These are phyloP conservation scores for Clitocybe nebularis DNA, from an alignment of 1,284 basidiomycete genomes.

Conservation along the genomic window DNA sequence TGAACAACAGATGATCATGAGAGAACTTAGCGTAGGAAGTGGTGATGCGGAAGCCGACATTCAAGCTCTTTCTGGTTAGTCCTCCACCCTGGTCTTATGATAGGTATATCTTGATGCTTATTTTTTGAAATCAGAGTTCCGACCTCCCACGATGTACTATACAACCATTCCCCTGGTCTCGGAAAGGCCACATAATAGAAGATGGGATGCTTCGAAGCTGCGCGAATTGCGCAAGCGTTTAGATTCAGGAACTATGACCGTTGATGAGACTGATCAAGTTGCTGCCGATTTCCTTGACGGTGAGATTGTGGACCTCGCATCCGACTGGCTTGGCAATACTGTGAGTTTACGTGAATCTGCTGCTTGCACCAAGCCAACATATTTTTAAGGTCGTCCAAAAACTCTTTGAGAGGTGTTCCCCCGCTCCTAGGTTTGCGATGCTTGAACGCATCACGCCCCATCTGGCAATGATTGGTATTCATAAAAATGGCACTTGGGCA, in stretches of 20 bases:
- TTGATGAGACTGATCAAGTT: constrained; percentile 89
- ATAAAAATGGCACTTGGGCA: constrained; percentile 99
- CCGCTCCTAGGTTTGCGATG: constrained; percentile 79
- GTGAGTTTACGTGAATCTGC: constrained; percentile 35
- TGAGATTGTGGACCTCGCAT: constrained; percentile 91
- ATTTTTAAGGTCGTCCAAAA: constrained; percentile 82
- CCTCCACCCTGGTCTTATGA: constrained; percentile 2
- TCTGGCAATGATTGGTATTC: constrained; percentile 95
- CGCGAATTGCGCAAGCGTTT: constrained; percentile 92
- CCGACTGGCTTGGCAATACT: constrained; percentile 98
- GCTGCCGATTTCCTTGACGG: constrained; percentile 88
- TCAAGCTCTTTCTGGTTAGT: constrained; percentile 75
- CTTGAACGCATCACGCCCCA: constrained; percentile 92
- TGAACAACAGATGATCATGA: constrained; percentile 95
- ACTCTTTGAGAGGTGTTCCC: constrained; percentile 88
- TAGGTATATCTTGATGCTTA: constrained; percentile 9
- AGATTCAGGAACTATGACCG: constrained; percentile 76
- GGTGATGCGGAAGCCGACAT: constrained; percentile 80
- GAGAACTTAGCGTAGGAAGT: constrained; percentile 79
- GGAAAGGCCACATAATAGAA: constrained; percentile 78
- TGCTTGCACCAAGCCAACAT: constrained; percentile 16
- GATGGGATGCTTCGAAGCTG: constrained; percentile 92
- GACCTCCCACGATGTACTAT: constrained; percentile 90
- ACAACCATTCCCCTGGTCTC: constrained; percentile 86
- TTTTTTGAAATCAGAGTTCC: constrained; percentile 54